These are phyloP conservation scores for Komagataea norvegica DNA, from an alignment of 1,139 yeast genomes.

Conservation along the genomic window DNA sequence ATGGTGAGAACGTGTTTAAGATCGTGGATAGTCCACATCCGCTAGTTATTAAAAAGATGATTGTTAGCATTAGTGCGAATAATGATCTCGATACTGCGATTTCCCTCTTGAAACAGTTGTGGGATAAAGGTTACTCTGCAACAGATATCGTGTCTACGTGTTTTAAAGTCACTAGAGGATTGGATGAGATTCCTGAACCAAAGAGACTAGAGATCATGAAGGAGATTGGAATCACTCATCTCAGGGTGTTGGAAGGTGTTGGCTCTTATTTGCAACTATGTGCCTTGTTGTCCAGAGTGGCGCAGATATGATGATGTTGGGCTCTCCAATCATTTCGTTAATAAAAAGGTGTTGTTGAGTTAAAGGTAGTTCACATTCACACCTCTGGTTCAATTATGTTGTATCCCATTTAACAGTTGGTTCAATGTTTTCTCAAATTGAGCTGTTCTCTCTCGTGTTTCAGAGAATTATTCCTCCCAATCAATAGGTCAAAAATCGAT, in stretches of 20 bases:
- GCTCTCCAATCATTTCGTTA: neutral
- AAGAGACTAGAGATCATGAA: slow-evolving; percentile 70
- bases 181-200: slow-evolving; percentile 63
- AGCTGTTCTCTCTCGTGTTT: too few relatives aligned
- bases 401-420: too few relatives aligned
- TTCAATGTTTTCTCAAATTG: too few relatives aligned
- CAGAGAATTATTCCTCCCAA: too few relatives aligned
- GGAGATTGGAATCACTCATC: slow-evolving; percentile 84
- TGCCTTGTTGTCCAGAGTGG: slow-evolving; percentile 70
- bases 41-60: slow-evolving; percentile 70
- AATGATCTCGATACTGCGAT: slow-evolving; percentile 63
- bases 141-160: slow-evolving; percentile 89
- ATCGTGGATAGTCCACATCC: slow-evolving; percentile 98
- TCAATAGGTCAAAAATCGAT: too few relatives aligned
- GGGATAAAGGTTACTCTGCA: slow-evolving; percentile 91
- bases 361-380: too few relatives aligned
- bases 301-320: slow-evolving; percentile 17
- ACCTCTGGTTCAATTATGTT: too few relatives aligned
- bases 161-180: slow-evolving; percentile 77
- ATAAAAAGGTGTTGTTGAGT: too few relatives aligned
- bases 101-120: slow-evolving; percentile 55
- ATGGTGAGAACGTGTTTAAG: slow-evolving; percentile 86
- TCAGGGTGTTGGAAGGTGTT: slow-evolving; percentile 92
- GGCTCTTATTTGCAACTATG: slow-evolving; percentile 80
- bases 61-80: slow-evolving; percentile 48